Base-by-base conservation (phyloP, 768 basidiomycete genomes). In the Lentinula boryana region DNA sequence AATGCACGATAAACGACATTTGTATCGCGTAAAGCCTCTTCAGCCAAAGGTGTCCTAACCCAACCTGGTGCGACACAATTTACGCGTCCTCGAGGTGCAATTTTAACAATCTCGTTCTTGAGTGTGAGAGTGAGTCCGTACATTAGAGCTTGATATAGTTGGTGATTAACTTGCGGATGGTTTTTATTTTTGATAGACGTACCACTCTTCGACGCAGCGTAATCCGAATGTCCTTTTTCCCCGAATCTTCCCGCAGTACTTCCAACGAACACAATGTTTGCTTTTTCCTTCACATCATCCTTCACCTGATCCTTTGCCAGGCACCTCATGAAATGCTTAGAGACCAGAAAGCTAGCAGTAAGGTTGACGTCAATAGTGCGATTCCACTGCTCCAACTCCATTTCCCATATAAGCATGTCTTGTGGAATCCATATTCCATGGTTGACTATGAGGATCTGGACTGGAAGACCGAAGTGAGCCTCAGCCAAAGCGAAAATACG, bases 21-120 rank as follows among this genome's bases (percentile, higher is more conserved):
- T 0, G 83, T 83, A 64, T 90, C 75, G 58, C 82, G 77, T 54
- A 91, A 71, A 1, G 80, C 75, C 8, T 80, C 77, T 62, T 80
- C 82, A 0, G 80, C 85, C 83, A 84, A 86, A 0, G 84, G 80
- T 60, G 88, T 90, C 52, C 69, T 76, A 6, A 84, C 82, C 84
- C 84, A 89, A 5, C 88, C 88, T 4, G 89, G 89, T 0, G 80
- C 85, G 16, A 91, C 76, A 48, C 77, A 76, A 64, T 91, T 91
- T 3, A 90, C 88, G n/a, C 89, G 77, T 0, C 81, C 90, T 58
- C 71, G 77, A 0, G 88, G 86, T 0, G 88, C 88, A 61, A 90
- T 81, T 71, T 83, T 83, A 49, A 92, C 89, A 58, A 91, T 89
- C 71, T 92, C 89, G 69, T 91, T 91, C 73, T 91, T 91, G 64